Base-by-base conservation (phyloP, 1,284 basidiomycete species). In the Leccinum variabile region DNA sequence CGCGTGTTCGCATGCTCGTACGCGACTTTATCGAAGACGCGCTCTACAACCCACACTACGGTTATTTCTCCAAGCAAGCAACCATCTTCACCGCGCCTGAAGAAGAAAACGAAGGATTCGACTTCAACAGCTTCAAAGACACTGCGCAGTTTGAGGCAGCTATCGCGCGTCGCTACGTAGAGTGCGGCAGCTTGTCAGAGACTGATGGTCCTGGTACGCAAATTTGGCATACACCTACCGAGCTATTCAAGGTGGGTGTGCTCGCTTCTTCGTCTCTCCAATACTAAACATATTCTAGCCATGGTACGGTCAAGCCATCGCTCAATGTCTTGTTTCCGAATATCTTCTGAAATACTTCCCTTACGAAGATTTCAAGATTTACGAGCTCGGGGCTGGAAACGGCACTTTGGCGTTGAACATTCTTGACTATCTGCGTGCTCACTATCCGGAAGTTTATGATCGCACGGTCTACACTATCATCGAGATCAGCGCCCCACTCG, bases 161-260 rank as follows among this genome's bases (percentile, higher is more conserved):
- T 60, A 87, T 98, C 14, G 90, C 91, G 32, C 78, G 81, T 69
- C 84, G 88, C 66, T 97, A 97, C 74, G 82, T 84, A 46, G 80
- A 81, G 13, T 92, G 92, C 69, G 89, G 85, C 18, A 79, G 77
- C 63, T 83, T 88, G 68, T 69, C 66, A 32, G 81, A 81, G 57
- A 81, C 80, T 50, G 82, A 85, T 41, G 91, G 92, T 3, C 86
- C 91, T 14, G 95, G 95, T 5, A 84, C 88, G 69, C 97, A 99
- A 76, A 83, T 99, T 59, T 99, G 97, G 97, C 97, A 99, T 78
- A 99, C 97, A 0, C 97, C 97, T 0, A 98, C 95, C 2, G 97
- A 99, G 75, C 80, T 99, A 46, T 98, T 99, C 83, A 95, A 97
- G 84, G 96, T 95, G 70, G 65, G 84, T 76, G 13, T 75, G 7